phyloP scores from a whole-genome alignment of 116 monocot genomes.

The Cymodocea nodosa region DNA sequence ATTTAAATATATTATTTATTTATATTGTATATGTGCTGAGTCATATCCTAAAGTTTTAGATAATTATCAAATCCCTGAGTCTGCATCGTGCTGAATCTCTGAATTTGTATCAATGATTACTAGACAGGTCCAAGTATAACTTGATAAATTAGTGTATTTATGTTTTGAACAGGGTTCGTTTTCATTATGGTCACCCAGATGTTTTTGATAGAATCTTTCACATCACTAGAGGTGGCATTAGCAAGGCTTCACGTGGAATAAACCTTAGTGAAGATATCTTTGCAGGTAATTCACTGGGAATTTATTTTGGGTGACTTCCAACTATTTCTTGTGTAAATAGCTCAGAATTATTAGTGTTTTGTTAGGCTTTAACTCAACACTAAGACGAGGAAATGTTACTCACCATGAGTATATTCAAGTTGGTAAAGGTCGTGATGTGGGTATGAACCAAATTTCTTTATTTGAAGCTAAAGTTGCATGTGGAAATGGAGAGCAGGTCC shows the following conservation, averaged over 20 bases:
- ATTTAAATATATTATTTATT: too few relatives aligned
- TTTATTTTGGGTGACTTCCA: neutral
- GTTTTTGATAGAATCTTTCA: conserved; percentile 90
- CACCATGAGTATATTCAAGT: conserved; percentile 97
- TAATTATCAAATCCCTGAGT: too few relatives aligned
- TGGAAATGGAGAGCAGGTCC: conserved; percentile 86
- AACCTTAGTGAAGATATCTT: conserved; percentile 94
- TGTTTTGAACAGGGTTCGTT: conserved; percentile 49
- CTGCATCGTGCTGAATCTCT: neutral
- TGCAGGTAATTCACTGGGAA: conserved; percentile 31
- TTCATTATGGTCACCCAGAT: conserved; percentile 97
- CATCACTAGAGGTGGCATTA: conserved; percentile 87
- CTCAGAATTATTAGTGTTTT: neutral
- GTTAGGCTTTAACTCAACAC: conserved; percentile 77
- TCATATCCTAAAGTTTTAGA: too few relatives aligned
- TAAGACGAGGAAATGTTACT: conserved; percentile 81
- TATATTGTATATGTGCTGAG: too few relatives aligned
- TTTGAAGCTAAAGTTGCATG: conserved; percentile 94
- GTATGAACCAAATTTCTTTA: conserved; percentile 83
- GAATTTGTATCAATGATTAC: neutral
- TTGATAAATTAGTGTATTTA: neutral
- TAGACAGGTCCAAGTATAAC: neutral
- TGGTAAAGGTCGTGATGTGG: conserved; percentile 93
- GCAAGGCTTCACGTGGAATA: conserved; percentile 78
- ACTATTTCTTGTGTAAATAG: neutral